Conservation (phyloP, 176 grass and related monocot genomes). For the Triticum turgidum region DNA sequence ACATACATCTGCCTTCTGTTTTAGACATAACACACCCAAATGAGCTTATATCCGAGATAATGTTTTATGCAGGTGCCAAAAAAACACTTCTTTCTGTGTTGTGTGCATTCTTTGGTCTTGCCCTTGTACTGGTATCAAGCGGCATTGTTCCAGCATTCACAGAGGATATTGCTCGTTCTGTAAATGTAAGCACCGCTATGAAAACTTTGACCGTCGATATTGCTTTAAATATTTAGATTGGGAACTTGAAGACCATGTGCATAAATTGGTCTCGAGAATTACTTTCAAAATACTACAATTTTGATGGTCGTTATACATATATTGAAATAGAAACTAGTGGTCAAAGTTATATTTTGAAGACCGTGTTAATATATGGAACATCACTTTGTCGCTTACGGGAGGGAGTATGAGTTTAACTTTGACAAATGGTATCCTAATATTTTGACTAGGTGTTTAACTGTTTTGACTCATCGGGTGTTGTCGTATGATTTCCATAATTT, state of each 20-base stretch:
- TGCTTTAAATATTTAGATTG: too few species aligned
- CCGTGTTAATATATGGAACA: too few species aligned
- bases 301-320: too few species aligned
- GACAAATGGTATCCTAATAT: background rate
- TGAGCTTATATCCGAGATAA: constrained; percentile 32
- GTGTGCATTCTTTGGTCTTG: constrained; percentile 57
- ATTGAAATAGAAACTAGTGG: too few species aligned
- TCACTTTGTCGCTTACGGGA: too few species aligned
- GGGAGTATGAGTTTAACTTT: background rate
- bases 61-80: constrained; percentile 74
- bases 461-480: background rate
- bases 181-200: constrained; percentile 67
- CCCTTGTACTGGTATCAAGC: constrained; percentile 64
- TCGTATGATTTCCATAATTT: background rate
- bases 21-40: constrained; percentile 21
- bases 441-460: background rate
- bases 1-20: constrained; percentile 31
- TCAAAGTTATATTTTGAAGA: too few species aligned
- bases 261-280: too few species aligned
- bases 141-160: constrained; percentile 81
- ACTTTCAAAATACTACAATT: too few species aligned
- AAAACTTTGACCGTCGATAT: too few species aligned
- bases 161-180: constrained; percentile 78
- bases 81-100: constrained; percentile 53
- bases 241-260: too few species aligned